A percentile compares a stretch with the other conserved stretches of the same genome.
These are phyloP conservation scores for Claviceps quebecensis DNA, from an alignment of 2,329 filamentous ascomycete species.

Conservation along the genomic window DNA sequence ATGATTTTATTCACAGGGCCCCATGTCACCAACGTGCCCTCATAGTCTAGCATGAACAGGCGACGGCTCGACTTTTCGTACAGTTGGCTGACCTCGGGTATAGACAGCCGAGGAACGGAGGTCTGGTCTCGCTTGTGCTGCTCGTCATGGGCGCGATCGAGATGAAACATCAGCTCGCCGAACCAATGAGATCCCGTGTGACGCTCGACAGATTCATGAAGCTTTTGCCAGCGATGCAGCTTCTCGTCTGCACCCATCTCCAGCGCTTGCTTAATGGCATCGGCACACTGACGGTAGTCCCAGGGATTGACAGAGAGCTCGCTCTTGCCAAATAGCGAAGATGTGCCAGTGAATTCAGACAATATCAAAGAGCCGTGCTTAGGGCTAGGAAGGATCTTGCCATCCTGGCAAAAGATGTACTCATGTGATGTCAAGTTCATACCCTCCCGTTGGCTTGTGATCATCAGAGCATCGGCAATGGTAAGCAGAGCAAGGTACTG, in stretches of 20 bases:
- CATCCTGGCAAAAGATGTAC: slow-evolving; percentile 86
- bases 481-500: slow-evolving; percentile 88
- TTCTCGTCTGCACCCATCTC: slow-evolving; percentile 70
- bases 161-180: slow-evolving; percentile 53
- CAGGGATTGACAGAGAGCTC: slow-evolving; percentile 86
- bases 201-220: slow-evolving; percentile 60
- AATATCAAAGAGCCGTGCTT: slow-evolving; percentile 82
- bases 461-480: slow-evolving; percentile 83
- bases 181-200: slow-evolving; percentile 84
- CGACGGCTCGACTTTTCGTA: slow-evolving; percentile 56
- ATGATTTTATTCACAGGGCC: slow-evolving; percentile 75
- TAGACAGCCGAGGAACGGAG: slow-evolving; percentile 70
- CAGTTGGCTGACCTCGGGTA: slow-evolving; percentile 46
- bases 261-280: slow-evolving; percentile 70
- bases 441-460: slow-evolving; percentile 86
- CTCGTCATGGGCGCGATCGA: slow-evolving; percentile 67
- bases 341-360: slow-evolving; percentile 88
- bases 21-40: slow-evolving; percentile 82
- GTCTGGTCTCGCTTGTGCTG: slow-evolving; percentile 75
- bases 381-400: slow-evolving; percentile 51
- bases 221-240: slow-evolving; percentile 54
- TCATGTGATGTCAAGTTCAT: slow-evolving; percentile 97
- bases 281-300: slow-evolving; percentile 80
- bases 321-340: slow-evolving; percentile 67
- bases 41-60: slow-evolving; percentile 84